Conservation (phyloP, 1,139 yeast species). For the Dujonia santamariae region DNA sequence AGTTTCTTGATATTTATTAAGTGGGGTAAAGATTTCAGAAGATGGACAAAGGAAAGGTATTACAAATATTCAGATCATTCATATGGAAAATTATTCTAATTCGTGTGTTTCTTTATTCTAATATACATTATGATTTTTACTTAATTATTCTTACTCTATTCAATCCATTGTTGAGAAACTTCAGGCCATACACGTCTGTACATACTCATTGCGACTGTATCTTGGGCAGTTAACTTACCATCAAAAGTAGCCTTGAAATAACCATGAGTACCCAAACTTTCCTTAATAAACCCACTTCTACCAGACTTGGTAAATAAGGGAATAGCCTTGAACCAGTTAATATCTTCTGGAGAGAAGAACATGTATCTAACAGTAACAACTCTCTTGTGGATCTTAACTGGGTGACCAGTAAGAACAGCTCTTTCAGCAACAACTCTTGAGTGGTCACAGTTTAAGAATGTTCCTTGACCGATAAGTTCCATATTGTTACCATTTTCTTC, state of each 20-base stretch:
- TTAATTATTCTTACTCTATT: constrained; percentile 13
- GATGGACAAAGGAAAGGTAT: constrained; percentile 18
- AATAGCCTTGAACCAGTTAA: constrained; percentile 84
- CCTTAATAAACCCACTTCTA: constrained; percentile 90
- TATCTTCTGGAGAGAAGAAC: constrained; percentile 93
- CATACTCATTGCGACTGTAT: constrained; percentile 89
- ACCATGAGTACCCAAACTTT: constrained; percentile 97
- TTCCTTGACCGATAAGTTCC: constrained; percentile 84
- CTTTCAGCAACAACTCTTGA: constrained; percentile 85
- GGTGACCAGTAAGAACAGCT: constrained; percentile 87
- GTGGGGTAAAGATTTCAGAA: constrained; percentile 40
- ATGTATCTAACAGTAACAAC: constrained; percentile 93
- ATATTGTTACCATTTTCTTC: constrained; percentile 20
- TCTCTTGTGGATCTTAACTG: constrained; percentile 89
- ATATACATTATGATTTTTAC: not conserved
- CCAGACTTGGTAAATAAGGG: constrained; percentile 93
- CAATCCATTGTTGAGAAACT: constrained; percentile 31
- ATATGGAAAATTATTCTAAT: not conserved
- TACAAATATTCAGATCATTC: constrained; percentile 9
- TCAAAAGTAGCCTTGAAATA: constrained; percentile 96
- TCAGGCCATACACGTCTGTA: constrained; percentile 94
- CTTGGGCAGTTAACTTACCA: constrained; percentile 87
- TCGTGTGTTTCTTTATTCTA: no score
- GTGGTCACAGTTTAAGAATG: constrained; percentile 84
- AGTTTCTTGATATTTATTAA: constrained; percentile 31